These are phyloP conservation scores for Globisporangium mamillatum DNA, from an alignment of 352 stramenopile species.

Conservation along the genomic window DNA sequence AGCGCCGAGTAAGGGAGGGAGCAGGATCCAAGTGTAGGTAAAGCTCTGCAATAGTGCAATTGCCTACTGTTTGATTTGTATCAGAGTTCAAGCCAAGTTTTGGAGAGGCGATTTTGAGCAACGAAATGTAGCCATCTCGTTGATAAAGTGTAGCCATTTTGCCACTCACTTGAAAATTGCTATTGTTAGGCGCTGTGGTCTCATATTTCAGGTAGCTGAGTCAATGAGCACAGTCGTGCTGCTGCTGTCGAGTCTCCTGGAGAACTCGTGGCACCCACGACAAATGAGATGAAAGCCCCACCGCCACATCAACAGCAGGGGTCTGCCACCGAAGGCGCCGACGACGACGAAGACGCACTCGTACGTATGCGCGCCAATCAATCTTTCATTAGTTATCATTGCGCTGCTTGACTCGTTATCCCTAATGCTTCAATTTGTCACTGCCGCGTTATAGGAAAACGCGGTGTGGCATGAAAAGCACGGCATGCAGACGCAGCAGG, in stretches of 20 bases:
- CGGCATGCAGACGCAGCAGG: slow-evolving; percentile 6
- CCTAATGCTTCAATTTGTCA: no score
- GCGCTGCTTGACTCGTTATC: background rate
- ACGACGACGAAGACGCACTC: slow-evolving; percentile 27
- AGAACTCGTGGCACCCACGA: background rate
- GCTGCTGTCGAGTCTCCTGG: background rate
- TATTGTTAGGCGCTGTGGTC: slow-evolving; percentile 9
- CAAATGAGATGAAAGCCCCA: slow-evolving; percentile 8
- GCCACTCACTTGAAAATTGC: background rate
- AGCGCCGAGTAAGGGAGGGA: slow-evolving; percentile 1
- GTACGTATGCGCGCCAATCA: background rate
- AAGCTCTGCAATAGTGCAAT: no score
- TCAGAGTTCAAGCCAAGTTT: background rate
- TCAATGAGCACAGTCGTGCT: background rate
- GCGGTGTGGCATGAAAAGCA: slow-evolving; percentile 66
- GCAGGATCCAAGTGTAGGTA: background rate
- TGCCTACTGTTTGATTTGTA: background rate
- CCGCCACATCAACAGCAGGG: slow-evolving; percentile 8
- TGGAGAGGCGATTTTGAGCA: background rate
- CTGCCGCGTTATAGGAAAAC: slow-evolving; percentile 30
- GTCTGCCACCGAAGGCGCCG: slow-evolving; percentile 10
- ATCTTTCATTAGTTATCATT: background rate
- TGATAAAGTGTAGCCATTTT: slow-evolving; percentile 4
- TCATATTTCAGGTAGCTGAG: background rate
- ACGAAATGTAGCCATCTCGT: slow-evolving; percentile 4